Evolutionary conservation across 2,329 filamentous ascomycete genomes (phyloP).

Genomic region (Davidsoniella eucalypti): DNA sequence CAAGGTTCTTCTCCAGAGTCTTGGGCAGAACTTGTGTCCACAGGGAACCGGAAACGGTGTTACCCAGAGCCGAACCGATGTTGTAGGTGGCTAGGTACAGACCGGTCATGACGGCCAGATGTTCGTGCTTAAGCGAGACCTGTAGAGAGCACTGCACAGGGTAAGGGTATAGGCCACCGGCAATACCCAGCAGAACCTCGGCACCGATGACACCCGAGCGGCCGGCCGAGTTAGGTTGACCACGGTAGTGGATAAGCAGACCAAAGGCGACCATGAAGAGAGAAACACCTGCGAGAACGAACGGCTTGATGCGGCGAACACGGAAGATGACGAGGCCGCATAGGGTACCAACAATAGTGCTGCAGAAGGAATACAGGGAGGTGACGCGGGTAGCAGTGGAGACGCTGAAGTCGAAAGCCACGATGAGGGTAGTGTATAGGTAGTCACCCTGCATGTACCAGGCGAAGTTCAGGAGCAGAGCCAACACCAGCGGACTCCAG

Average conservation of each 20-base stretch:
- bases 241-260: constrained; percentile 46
- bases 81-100: constrained; percentile 48
- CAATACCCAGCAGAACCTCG: constrained; percentile 45
- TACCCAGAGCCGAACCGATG: constrained; percentile 43
- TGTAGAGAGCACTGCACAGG: constrained; percentile 31
- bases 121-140: constrained; percentile 26
- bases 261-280: constrained; percentile 51
- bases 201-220: constrained; percentile 44
- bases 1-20: constrained; percentile 25
- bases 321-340: constrained; percentile 40
- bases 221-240: constrained; percentile 25
- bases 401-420: constrained; percentile 43
- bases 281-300: constrained; percentile 42
- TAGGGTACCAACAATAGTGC: constrained; percentile 39
- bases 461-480: constrained; percentile 35
- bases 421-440: constrained; percentile 44
- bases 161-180: constrained; percentile 44
- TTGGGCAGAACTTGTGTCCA: constrained; percentile 42
- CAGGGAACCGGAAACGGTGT: constrained; percentile 43
- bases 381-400: constrained; percentile 40
- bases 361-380: constrained; percentile 40
- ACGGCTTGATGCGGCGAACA: constrained; percentile 43
- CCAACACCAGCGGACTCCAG: constrained; percentile 46
- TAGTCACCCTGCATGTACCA: constrained; percentile 50
- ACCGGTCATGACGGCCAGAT: constrained; percentile 47